Base-by-base conservation (phyloP, 495 filamentous ascomycete species). In the Daldinia concentrica region DNA sequence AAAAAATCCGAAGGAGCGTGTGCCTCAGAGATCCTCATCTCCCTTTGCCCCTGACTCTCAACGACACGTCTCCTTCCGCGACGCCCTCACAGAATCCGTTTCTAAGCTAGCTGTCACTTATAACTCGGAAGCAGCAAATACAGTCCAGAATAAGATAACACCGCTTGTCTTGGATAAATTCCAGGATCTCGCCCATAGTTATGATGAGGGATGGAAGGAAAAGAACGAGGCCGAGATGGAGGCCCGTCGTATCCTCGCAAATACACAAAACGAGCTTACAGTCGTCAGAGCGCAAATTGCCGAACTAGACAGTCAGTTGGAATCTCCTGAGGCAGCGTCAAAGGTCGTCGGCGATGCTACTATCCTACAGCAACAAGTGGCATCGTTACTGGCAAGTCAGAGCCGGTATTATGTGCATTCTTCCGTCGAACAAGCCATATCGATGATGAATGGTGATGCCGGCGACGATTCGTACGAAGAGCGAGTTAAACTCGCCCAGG, bases 161-260 rank as follows among this genome's bases (percentile, higher is more conserved):
- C 87, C 88, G 2, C 77, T 86, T 4, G 74, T 91, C 2, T 48
- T 87, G 3, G 81, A 87, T 56, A 90, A 90, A 64, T 84, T 86
- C 70, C 80, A 86, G 59, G 81, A 84, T 45, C 79, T 91, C 4
- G 88, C 88, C 2, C 68, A 74, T 17, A 86, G 83, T 32, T 88
- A 88, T 68, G 89, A 91, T 34, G 81, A 81, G 22, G 88, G 90
- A 73, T 82, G 88, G 63, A 81, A 81, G 19, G 87, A 90, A 67
- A 88, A 86, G 71, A 85, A 90, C 36, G 81, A 82, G 14, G 87
- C 87, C 24, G 82, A 86, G 51, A 79, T 76, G 30, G 89, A 90
- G 52, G 87, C 88, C 3, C 79, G 84, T 45, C 83, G 87, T 4
- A 85, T 90, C 52, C 77, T 88, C 9, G 70, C 68, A 24, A 85